A percentile compares a stretch with the other conserved stretches of the same genome.
phyloP scores from a whole-genome alignment of 2,329 filamentous ascomycete species.

The Emericellopsis atlantica region DNA sequence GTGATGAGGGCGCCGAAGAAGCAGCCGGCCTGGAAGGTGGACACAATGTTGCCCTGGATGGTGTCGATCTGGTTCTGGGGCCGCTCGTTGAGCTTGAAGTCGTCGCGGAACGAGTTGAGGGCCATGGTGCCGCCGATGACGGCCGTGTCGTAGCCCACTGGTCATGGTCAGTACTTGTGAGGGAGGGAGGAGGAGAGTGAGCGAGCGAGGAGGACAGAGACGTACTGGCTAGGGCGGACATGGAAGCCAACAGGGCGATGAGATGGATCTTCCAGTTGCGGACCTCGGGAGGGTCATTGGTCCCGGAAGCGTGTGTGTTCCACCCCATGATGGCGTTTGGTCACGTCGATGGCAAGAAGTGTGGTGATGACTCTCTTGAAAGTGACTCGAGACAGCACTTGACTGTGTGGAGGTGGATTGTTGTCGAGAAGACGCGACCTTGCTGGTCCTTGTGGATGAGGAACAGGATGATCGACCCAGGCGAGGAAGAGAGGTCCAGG shows the following conservation, averaged over 20 bases:
- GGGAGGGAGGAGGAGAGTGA: neutral
- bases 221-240: conserved; percentile 13
- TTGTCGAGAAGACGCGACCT: no score
- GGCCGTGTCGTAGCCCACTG: conserved; percentile 23
- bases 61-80: conserved; percentile 14
- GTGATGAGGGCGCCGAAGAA: conserved; percentile 25
- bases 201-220: neutral
- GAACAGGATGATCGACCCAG: no score
- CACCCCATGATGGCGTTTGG: conserved; percentile 20
- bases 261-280: conserved; percentile 14
- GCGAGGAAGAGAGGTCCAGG: no score
- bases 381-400: no score
- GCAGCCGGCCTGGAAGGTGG: conserved; percentile 23
- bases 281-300: conserved; percentile 9
- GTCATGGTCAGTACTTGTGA: neutral
- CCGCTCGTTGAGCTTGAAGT: conserved; percentile 17
- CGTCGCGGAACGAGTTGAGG: conserved; percentile 19
- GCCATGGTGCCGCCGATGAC: conserved; percentile 27
- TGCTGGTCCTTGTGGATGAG: no score
- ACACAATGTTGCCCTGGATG: conserved; percentile 24
- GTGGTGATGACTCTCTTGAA: no score
- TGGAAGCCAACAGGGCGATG: conserved; percentile 13
- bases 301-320: conserved; percentile 23
- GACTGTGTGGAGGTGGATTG: no score
- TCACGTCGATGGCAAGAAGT: conserved; percentile 17